Percentiles rank a stretch among this genome's conserved stretches.
These are phyloP conservation scores for Pyrus pyrifolia DNA, from an alignment of 306 rosid species.

Conservation along the genomic window DNA sequence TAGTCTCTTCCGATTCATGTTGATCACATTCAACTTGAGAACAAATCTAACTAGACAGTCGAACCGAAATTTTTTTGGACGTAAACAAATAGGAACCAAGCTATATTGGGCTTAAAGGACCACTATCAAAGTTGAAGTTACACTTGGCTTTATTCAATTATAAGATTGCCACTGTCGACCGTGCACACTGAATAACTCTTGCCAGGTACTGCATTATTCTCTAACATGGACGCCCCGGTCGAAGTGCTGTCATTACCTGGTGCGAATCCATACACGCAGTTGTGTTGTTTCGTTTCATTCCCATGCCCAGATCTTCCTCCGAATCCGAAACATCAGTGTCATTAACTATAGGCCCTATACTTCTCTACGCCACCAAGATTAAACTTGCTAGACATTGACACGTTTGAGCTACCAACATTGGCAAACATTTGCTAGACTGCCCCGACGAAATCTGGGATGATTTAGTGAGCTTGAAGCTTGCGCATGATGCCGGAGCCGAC, in stretches of 20 bases:
- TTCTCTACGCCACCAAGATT: neutral
- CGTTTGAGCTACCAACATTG: conserved; percentile 13
- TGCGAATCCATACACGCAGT: conserved; percentile 13
- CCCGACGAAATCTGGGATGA: too few relatives aligned
- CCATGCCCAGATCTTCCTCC: conserved; percentile 19
- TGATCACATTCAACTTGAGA: too few relatives aligned
- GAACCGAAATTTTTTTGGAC: too few relatives aligned
- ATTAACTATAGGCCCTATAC: neutral
- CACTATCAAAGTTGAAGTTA: neutral
- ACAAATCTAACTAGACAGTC: rapidly evolving
- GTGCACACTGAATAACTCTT: too few relatives aligned
- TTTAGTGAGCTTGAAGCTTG: too few relatives aligned
- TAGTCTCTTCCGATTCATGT: too few relatives aligned
- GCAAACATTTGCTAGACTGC: neutral
- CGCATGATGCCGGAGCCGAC: too few relatives aligned
- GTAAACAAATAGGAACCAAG: too few relatives aligned
- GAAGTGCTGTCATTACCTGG: conserved; percentile 10
- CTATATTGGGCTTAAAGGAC: neutral
- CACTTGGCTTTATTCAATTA: neutral
- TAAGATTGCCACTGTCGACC: neutral
- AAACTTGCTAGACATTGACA: conserved; percentile 13
- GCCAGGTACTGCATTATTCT: conserved; percentile 2
- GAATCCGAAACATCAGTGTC: conserved; percentile 25
- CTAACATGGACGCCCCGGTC: conserved; percentile 8
- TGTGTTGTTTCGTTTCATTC: conserved; percentile 10